phyloP scores from a whole-genome alignment of 2,329 filamentous ascomycete genomes.

The Paecilomyces sp. region DNA sequence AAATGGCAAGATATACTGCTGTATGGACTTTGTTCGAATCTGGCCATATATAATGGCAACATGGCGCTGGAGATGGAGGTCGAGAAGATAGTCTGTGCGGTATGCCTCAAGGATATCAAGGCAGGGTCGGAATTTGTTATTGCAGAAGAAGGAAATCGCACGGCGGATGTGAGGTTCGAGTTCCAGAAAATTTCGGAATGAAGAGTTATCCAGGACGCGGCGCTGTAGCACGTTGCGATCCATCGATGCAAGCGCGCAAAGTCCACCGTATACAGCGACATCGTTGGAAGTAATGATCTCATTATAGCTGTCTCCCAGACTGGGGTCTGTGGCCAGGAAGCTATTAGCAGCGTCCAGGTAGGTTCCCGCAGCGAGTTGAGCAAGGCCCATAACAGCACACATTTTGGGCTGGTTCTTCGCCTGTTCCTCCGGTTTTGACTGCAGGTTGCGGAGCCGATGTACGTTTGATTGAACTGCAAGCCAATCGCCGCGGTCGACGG shows the following conservation, averaged over 20 bases:
- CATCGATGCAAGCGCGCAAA: slow-evolving; percentile 88
- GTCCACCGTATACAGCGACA: slow-evolving; percentile 81
- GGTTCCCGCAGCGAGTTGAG: slow-evolving; percentile 49
- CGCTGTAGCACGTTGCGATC: slow-evolving; percentile 66
- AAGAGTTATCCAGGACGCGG: slow-evolving; percentile 68
- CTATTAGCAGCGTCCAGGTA: slow-evolving; percentile 62
- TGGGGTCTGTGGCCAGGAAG: slow-evolving; percentile 61
- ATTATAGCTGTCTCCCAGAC: slow-evolving; percentile 53
- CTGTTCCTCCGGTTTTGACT: slow-evolving; percentile 52
- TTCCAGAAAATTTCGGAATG: slow-evolving; percentile 83
- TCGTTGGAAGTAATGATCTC: slow-evolving; percentile 77
- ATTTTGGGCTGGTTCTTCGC: slow-evolving; percentile 59
- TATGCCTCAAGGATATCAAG: slow-evolving; percentile 76
- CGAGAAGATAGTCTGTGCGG: slow-evolving; percentile 79
- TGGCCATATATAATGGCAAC: slow-evolving; percentile 61
- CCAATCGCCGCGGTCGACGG: slow-evolving; percentile 74
- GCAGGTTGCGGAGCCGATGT: slow-evolving; percentile 48
- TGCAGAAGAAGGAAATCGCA: slow-evolving; percentile 82
- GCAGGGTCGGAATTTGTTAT: slow-evolving; percentile 80
- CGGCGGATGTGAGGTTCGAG: slow-evolving; percentile 90
- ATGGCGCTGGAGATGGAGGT: slow-evolving; percentile 74
- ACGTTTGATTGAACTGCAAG: slow-evolving; percentile 56
- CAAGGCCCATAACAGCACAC: slow-evolving; percentile 53
- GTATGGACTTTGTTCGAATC: slow-evolving; percentile 85
- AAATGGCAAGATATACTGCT: slow-evolving; percentile 88